Conservation (phyloP, 495 filamentous ascomycete species). For the Thermochaetoides thermophila region DNA sequence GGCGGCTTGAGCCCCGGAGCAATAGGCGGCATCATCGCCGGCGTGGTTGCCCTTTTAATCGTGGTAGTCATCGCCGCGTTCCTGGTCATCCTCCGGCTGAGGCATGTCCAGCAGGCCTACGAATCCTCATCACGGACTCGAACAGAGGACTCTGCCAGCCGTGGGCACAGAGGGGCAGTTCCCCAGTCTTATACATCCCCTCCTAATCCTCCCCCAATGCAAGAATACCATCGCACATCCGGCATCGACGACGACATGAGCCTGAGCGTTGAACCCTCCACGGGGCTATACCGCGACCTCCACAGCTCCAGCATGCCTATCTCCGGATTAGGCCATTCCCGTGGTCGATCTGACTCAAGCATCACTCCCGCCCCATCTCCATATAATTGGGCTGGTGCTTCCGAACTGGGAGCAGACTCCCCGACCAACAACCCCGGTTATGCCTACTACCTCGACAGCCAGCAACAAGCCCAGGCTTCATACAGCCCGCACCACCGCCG, state of each 20-base stretch:
- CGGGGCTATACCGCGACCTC: slow-evolving; percentile 6
- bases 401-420: neutral
- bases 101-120: slow-evolving; percentile 15
- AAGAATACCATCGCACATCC: too few species aligned
- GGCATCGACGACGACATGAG: slow-evolving; percentile 5
- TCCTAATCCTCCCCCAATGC: too few species aligned
- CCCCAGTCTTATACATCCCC: neutral
- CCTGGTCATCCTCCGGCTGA: slow-evolving; percentile 27
- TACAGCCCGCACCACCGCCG: slow-evolving; percentile 1
- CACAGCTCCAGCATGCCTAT: slow-evolving; percentile 7
- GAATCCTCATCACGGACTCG: slow-evolving; percentile 15
- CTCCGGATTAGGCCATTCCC: neutral
- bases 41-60: slow-evolving; percentile 23
- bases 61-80: slow-evolving; percentile 21
- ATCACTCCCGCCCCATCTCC: slow-evolving; percentile 10
- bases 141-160: neutral
- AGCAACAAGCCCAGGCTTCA: slow-evolving; percentile 2
- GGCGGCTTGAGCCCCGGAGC: slow-evolving; percentile 19
- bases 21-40: slow-evolving; percentile 31
- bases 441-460: slow-evolving; percentile 9
- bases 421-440: slow-evolving; percentile 1
- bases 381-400: too few species aligned
- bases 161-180: neutral
- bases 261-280: slow-evolving; percentile 14
- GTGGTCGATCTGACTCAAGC: slow-evolving; percentile 12